These are phyloP conservation scores for Mucor racemosus DNA, from an alignment of 371 early-diverging fungal genomes.

Conservation along the genomic window DNA sequence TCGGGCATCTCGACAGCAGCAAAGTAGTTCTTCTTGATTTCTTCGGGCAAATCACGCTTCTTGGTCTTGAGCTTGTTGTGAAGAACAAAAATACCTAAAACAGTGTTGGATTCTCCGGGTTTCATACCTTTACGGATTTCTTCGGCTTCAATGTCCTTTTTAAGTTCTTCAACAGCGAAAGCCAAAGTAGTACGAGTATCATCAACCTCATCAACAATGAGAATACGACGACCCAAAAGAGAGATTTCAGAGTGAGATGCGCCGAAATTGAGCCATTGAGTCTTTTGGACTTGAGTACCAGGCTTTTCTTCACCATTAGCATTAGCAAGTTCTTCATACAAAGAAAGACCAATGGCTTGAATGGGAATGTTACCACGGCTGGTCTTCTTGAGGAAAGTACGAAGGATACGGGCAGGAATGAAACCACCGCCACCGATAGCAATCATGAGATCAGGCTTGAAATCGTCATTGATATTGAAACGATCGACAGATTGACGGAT, in stretches of 20 bases:
- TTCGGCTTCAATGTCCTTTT: conserved; percentile 71
- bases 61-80: conserved; percentile 81
- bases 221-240: conserved; percentile 69
- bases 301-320: conserved; percentile 29
- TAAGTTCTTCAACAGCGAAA: conserved; percentile 72
- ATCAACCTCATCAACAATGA: conserved; percentile 83
- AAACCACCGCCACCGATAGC: conserved; percentile 75
- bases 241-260: conserved; percentile 60
- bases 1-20: conserved; percentile 78
- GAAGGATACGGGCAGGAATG: conserved; percentile 74
- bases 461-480: conserved; percentile 62
- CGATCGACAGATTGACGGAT: conserved; percentile 64
- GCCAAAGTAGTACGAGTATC: conserved; percentile 77
- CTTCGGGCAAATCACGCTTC: conserved; percentile 65
- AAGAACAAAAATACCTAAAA: conserved; percentile 75
- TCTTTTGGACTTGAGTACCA: conserved; percentile 69
- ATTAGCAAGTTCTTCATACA: conserved; percentile 72
- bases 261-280: conserved; percentile 82
- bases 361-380: conserved; percentile 77
- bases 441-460: conserved; percentile 70
- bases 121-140: conserved; percentile 49
- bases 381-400: conserved; percentile 76
- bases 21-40: conserved; percentile 69
- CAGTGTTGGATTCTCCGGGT: conserved; percentile 64
- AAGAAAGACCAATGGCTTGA: conserved; percentile 77